Evolutionary conservation across 768 basidiomycete species (phyloP), one percentile per base, ranked within the genome.

Genomic region (Baorangia bicolor): DNA sequence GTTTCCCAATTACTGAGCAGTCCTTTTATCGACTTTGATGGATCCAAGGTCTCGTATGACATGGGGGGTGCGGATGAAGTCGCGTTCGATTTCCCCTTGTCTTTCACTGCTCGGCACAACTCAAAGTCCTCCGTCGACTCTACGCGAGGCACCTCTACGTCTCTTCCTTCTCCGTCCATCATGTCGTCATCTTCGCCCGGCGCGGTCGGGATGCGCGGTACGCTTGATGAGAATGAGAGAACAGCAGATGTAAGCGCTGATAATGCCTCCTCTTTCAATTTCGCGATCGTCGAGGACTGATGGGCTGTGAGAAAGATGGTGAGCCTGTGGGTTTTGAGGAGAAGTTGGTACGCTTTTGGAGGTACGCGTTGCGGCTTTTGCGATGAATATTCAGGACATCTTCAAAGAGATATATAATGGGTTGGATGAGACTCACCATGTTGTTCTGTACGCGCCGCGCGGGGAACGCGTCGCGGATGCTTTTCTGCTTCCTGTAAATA

Each of bases 271-370:
- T 75, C 70, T 65, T 91, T 91, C 39, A 90, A 61, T n/a, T 74
- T 73, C 13, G 71, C 75, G 64, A 92, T 74, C 6, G 81, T 81
- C 10, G 78, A 78, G 33, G 77, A 78, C 9, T 82, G 84, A 39
- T 77, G 70, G 11, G 79, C 77, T 8, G 84, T 81, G 58, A 86
- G 72, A 62, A 87, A 78, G 60, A 90, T 73, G 7, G 85, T 85
- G 49, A 87, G 73, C 59, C 83, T 88, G 74, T 90, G 87, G 0
- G 88, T 86, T 64, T 87, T 89, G 60, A 90, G 69, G n/a, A 83
- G 76, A 18, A 91, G 64, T 51, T 88, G 84, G 71, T 85, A 85
- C 46, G 81, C 75, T 72, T 85, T 88, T 9, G 85, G 84, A 38
- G 78, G 78, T 14, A 75, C 59, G 64, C 81, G 78, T 13, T 75